Percentiles rank a stretch among this genome's conserved stretches.
These are phyloP conservation scores for Podospora comata DNA, from an alignment of 495 filamentous ascomycete genomes.

Conservation along the genomic window DNA sequence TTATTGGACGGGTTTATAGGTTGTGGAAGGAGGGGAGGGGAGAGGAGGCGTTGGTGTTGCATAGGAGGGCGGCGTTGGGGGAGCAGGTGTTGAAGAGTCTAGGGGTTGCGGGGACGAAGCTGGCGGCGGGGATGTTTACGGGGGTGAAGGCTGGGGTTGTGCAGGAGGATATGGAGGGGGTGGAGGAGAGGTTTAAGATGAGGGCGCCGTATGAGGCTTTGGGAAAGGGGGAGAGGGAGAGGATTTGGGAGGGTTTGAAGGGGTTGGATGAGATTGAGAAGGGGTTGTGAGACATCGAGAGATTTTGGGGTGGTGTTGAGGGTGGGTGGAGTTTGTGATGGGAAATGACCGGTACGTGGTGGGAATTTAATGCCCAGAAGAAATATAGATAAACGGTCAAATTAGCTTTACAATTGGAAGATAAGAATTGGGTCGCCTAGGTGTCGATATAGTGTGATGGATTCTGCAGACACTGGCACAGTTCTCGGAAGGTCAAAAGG, in stretches of 20 bases:
- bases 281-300: constrained; percentile 8
- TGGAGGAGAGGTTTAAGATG: constrained; percentile 53
- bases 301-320: background rate
- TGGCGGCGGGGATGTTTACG: constrained; percentile 55
- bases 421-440: background rate
- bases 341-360: background rate
- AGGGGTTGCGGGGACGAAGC: constrained; percentile 65
- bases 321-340: background rate
- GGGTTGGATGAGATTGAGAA: constrained; percentile 49
- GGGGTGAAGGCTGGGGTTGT: constrained; percentile 56
- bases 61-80: constrained; percentile 46
- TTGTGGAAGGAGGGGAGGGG: constrained; percentile 41
- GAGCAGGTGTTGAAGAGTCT: constrained; percentile 55
- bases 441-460: background rate
- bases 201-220: constrained; percentile 57
- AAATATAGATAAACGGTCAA: background rate
- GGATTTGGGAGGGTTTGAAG: constrained; percentile 48
- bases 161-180: constrained; percentile 53
- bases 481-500: background rate
- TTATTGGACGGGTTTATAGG: constrained; percentile 51
- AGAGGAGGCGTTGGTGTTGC: constrained; percentile 54
- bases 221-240: constrained; percentile 46
- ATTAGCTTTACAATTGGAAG: background rate
- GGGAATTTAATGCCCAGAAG: background rate
- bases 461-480: background rate